Evolutionary conservation across 2,329 filamentous ascomycete genomes (phyloP).

Genomic region (Xylariaceae sp.): DNA sequence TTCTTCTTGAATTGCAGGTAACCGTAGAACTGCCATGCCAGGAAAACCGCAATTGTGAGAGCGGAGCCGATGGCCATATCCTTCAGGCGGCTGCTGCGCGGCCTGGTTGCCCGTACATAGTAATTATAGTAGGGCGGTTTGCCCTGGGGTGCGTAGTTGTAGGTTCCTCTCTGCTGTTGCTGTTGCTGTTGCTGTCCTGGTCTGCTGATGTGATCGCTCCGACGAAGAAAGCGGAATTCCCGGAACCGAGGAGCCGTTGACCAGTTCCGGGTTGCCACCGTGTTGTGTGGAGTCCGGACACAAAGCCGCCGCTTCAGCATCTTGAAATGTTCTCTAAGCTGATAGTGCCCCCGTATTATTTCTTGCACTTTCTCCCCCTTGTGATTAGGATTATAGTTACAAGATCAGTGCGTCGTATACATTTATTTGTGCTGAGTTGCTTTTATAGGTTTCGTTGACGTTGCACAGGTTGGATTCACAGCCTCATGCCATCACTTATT

Average conservation of each 20-base stretch:
- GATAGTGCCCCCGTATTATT: not conserved
- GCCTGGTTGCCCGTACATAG: conserved; percentile 7
- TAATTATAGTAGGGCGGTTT: not conserved
- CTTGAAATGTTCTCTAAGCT: not conserved
- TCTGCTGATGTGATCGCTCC: no score
- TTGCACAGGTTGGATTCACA: no score
- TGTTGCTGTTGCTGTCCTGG: no score
- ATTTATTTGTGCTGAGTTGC: no score
- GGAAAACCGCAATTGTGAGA: not conserved
- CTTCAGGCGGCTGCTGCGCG: conserved; percentile 9
- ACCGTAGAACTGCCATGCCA: not conserved
- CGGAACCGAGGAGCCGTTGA: not conserved
- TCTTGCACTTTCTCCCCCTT: not conserved
- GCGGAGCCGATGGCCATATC: conserved; percentile 17
- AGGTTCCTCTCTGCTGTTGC: conserved; percentile 5
- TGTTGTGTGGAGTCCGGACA: not conserved
- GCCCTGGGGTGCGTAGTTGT: conserved; percentile 17
- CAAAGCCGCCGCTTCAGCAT: conserved; percentile 10
- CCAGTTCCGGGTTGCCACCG: not conserved
- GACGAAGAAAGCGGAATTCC: no score
- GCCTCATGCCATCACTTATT: no score
- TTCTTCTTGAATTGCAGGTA: not conserved
- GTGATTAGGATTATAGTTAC: no score
- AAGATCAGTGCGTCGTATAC: no score
- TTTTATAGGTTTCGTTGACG: no score